Evolutionary conservation across 331 rosid genomes (phyloP).

Genomic region (Prunus yedoensis): DNA sequence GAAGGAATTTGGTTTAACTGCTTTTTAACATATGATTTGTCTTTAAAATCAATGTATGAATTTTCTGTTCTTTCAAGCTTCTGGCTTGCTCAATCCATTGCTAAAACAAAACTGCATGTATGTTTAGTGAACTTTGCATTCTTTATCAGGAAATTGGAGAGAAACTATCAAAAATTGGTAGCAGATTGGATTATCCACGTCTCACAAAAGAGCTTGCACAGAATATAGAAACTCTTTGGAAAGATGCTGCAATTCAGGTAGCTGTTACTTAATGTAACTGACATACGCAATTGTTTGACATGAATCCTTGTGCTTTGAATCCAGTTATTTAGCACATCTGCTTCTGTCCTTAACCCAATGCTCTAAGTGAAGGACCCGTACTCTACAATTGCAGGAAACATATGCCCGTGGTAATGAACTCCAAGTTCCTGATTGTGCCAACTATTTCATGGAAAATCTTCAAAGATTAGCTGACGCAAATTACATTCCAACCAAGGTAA

Average conservation of each 20-base stretch:
- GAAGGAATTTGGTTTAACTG: conserved; percentile 8
- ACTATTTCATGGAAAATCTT: conserved; percentile 92
- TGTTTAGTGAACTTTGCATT: conserved; percentile 17
- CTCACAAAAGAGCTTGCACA: conserved; percentile 80
- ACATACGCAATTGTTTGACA: conserved; percentile 23
- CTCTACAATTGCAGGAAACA: conserved; percentile 67
- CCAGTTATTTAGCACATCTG: not conserved
- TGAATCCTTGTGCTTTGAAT: conserved; percentile 12
- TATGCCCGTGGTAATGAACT: conserved; percentile 86
- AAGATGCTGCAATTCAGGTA: conserved; percentile 94
- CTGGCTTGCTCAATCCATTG: not conserved
- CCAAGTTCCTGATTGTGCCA: conserved; percentile 97
- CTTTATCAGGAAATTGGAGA: conserved; percentile 70
- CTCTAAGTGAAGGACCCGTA: conserved; percentile 4
- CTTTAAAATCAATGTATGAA: not conserved
- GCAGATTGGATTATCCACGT: conserved; percentile 78
- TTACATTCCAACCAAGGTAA: conserved; percentile 89
- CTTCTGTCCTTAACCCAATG: conserved; percentile 8
- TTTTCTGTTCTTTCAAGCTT: not conserved
- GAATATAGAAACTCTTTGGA: conserved; percentile 85
- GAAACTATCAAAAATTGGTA: conserved; percentile 78
- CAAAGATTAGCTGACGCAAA: conserved; percentile 71
- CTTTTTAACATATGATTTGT: not conserved
- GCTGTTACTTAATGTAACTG: conserved; percentile 14
- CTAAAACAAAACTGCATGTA: conserved; percentile 2